Evolutionary conservation across 2,329 filamentous ascomycete genomes (phyloP).

Genomic region (Phialocephala subalpina): DNA sequence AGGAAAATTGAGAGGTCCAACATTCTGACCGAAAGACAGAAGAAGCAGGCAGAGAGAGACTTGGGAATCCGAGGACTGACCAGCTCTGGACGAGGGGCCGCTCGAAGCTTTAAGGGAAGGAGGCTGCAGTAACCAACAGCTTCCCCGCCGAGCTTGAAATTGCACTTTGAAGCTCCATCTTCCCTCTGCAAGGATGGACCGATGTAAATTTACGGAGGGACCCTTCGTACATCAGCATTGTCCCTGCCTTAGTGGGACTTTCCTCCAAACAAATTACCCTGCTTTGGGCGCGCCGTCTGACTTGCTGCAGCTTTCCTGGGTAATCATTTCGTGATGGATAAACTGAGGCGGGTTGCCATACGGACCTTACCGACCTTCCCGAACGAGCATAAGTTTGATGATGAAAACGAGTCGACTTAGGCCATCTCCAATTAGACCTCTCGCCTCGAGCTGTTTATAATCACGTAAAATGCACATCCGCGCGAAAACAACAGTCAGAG

Average conservation of each 20-base stretch:
- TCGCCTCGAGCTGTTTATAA: neutral
- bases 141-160: neutral
- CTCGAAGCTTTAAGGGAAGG: slow-evolving; percentile 6
- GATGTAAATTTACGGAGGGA: too few relatives aligned
- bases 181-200: neutral
- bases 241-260: slow-evolving; percentile 1
- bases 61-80: slow-evolving; percentile 1
- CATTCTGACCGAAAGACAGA: slow-evolving; percentile 13
- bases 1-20: slow-evolving; percentile 18
- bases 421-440: neutral
- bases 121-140: neutral
- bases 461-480: slow-evolving; percentile 2
- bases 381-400: slow-evolving; percentile 7
- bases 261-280: neutral
- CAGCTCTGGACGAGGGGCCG: slow-evolving; percentile 4
- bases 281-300: neutral
- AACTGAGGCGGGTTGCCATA: neutral
- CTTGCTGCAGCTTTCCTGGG: neutral
- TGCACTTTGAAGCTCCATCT: neutral
- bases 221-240: neutral
- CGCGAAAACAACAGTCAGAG: neutral
- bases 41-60: slow-evolving; percentile 2
- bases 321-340: neutral
- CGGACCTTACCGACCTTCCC: slow-evolving; percentile 4
- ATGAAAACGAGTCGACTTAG: neutral